phyloP scores from a whole-genome alignment of 441 rosid genomes.

The Arabidopsis hybrid region DNA sequence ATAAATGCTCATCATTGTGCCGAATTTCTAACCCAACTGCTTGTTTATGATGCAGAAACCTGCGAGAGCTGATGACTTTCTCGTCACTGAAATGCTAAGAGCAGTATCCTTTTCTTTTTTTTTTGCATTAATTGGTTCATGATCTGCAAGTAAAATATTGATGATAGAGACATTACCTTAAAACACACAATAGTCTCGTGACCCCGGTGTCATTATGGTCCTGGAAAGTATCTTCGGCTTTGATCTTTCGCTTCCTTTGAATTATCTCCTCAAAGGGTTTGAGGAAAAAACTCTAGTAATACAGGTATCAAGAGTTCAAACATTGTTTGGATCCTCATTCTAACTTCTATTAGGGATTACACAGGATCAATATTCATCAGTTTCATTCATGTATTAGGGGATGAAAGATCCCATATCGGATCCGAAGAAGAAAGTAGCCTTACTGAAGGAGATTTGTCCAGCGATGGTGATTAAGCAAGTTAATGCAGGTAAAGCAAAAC shows the following conservation, averaged over 20 bases:
- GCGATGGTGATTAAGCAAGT: conserved; percentile 60
- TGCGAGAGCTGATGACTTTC: conserved; percentile 83
- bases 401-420: conserved; percentile 84
- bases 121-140: background rate
- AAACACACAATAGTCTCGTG: conserved; percentile 61
- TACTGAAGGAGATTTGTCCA: conserved; percentile 63
- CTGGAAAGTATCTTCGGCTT: conserved; percentile 85
- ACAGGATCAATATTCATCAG: background rate
- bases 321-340: background rate
- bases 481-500: conserved; percentile 64
- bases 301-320: conserved; percentile 56
- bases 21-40: conserved; percentile 10
- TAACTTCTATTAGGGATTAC: conserved; percentile 1
- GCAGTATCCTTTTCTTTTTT: conserved; percentile 73
- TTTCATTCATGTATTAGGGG: conserved; percentile 55
- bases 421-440: conserved; percentile 66
- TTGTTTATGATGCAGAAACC: conserved; percentile 58
- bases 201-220: conserved; percentile 82
- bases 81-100: conserved; percentile 80
- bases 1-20: conserved; percentile 18
- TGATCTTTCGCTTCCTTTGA: conserved; percentile 84
- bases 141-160: conserved; percentile 2
- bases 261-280: conserved; percentile 69
- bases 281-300: conserved; percentile 65
- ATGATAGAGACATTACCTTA: conserved; percentile 49